These are phyloP conservation scores for Dendrobium huoshanense DNA, from an alignment of 106 monocot genomes.

Conservation along the genomic window DNA sequence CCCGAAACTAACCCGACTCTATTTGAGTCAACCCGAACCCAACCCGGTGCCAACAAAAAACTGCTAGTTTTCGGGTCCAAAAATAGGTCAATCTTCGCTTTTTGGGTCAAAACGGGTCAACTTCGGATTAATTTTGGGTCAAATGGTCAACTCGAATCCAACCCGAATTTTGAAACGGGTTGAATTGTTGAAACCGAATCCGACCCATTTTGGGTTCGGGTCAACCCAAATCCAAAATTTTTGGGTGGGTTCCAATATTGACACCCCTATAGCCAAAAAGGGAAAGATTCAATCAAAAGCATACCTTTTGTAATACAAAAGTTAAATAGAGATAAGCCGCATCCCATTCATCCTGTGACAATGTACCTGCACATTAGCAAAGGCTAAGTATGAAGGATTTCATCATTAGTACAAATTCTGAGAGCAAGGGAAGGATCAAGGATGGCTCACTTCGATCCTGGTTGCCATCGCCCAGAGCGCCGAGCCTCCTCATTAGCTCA, in stretches of 20 bases:
- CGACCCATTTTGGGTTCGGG: no score
- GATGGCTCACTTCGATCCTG: slow-evolving; percentile 67
- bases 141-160: not conserved
- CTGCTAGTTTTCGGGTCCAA: no score
- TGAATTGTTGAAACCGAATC: no score
- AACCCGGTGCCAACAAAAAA: fast-evolving
- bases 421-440: not conserved
- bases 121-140: no score
- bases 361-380: slow-evolving; percentile 45
- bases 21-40: no score
- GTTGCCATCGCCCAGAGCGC: slow-evolving; percentile 88
- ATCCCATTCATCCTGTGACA: slow-evolving; percentile 89
- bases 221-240: no score
- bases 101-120: no score
- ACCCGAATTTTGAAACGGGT: no score
- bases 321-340: slow-evolving; percentile 78
- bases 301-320: slow-evolving; percentile 84
- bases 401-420: not conserved
- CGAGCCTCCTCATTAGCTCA: slow-evolving; percentile 93
- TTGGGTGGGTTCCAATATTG: no score
- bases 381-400: not conserved
- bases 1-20: no score
- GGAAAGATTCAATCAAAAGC: not conserved
- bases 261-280: not conserved
- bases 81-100: no score